Conservation (phyloP, 192 early-diverging fungal genomes). For the Entrophospora sp. region DNA sequence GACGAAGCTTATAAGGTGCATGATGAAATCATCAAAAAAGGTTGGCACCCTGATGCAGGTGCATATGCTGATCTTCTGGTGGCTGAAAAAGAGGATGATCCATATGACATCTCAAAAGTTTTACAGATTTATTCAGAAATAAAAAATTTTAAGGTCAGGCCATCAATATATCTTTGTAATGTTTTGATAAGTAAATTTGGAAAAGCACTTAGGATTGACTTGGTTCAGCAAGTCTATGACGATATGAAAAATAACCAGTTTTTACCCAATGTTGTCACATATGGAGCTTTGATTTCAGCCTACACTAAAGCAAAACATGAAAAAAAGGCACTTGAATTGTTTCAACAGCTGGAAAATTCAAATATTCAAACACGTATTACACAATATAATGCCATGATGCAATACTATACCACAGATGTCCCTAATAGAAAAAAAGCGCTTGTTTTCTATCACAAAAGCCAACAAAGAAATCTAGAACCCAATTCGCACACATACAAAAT, state of each 20-base stretch:
- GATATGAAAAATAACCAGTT: slow-evolving; percentile 47
- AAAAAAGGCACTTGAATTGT: slow-evolving; percentile 33
- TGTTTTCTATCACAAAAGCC: slow-evolving; percentile 38
- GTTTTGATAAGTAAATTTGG: slow-evolving; percentile 51
- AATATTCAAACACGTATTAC: slow-evolving; percentile 41
- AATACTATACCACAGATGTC: slow-evolving; percentile 50
- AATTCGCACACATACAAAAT: slow-evolving; percentile 47
- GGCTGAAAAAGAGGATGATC: slow-evolving; percentile 36
- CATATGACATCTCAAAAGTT: slow-evolving; percentile 45
- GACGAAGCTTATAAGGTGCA: slow-evolving; percentile 21
- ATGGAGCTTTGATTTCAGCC: slow-evolving; percentile 47
- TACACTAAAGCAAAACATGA: slow-evolving; percentile 47
- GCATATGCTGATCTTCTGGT: slow-evolving; percentile 46
- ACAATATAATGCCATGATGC: slow-evolving; percentile 53
- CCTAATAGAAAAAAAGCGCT: slow-evolving; percentile 38
- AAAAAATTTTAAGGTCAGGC: slow-evolving; percentile 41
- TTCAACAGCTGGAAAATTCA: slow-evolving; percentile 38
- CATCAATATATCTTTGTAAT: slow-evolving; percentile 50
- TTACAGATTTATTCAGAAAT: slow-evolving; percentile 47
- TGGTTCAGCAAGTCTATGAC: slow-evolving; percentile 39
- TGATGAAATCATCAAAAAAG: slow-evolving; percentile 34
- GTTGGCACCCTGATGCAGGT: slow-evolving; percentile 39
- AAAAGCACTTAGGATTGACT: slow-evolving; percentile 47
- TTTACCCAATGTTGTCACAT: slow-evolving; percentile 43
- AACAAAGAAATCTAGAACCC: slow-evolving; percentile 34